Evolutionary conservation across 768 basidiomycete species (phyloP).

Genomic region (Tylopilus sp.): DNA sequence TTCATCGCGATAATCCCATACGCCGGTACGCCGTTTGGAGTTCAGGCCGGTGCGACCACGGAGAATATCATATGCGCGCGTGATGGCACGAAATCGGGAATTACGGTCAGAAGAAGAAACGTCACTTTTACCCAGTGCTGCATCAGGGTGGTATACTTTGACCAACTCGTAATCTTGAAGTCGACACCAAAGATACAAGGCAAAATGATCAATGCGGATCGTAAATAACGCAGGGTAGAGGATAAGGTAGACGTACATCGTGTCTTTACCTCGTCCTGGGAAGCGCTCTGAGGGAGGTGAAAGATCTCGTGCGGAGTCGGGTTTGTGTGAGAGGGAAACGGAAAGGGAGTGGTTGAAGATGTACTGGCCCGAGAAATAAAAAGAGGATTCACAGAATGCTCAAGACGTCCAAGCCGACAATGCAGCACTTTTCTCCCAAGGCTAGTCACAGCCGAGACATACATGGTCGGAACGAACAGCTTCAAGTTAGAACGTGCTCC

Average conservation of each 20-base stretch:
- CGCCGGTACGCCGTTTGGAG: background rate
- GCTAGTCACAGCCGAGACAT: background rate
- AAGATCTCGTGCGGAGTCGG: conserved; percentile 75
- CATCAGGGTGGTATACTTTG: conserved; percentile 70
- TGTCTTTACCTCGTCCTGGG: conserved; percentile 59
- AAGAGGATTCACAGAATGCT: background rate
- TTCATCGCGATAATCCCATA: conserved; percentile 30
- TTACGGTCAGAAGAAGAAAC: conserved; percentile 46
- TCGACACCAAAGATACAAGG: background rate
- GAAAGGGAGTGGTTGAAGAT: conserved; percentile 26
- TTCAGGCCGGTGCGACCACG: conserved; percentile 3
- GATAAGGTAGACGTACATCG: conserved; percentile 48
- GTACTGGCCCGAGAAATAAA: conserved; percentile 10
- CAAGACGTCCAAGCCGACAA: background rate
- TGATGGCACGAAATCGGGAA: conserved; percentile 60
- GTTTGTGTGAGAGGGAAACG: conserved; percentile 49
- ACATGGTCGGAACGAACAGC: conserved; percentile 7
- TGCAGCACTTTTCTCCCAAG: background rate
- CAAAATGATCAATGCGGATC: background rate
- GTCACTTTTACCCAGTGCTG: conserved; percentile 36
- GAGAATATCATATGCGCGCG: conserved; percentile 56
- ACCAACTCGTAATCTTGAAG: conserved; percentile 70
- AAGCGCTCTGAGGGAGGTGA: conserved; percentile 53
- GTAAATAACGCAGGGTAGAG: background rate
- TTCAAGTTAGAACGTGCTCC: too few species aligned